A percentile compares a stretch with the other conserved stretches of the same genome.
Conservation (phyloP, 768 basidiomycete species). For the Mycena vulgaris region DNA sequence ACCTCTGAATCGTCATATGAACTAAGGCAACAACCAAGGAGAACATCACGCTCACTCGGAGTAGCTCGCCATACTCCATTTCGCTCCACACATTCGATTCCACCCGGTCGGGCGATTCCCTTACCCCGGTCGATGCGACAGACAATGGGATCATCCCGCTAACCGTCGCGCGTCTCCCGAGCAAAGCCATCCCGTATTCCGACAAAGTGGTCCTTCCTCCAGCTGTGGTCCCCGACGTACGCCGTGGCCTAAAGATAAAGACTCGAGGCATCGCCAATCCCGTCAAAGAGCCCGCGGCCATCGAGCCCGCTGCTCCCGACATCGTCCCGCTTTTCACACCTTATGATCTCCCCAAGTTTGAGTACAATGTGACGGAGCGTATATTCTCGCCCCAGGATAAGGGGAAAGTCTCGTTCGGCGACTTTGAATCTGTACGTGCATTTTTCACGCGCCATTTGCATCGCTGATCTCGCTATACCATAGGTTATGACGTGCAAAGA, state of each 20-base stretch:
- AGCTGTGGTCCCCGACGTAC: not conserved
- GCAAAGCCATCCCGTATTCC: not conserved
- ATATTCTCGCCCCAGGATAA: not conserved
- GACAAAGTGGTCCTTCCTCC: not conserved
- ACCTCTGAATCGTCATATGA: not conserved
- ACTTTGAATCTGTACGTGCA: not conserved
- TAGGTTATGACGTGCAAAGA: slow-evolving; percentile 5
- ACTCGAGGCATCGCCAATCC: not conserved
- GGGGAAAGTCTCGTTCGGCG: not conserved
- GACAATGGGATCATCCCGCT: not conserved
- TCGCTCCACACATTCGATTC: not conserved
- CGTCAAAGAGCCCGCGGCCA: too few species aligned
- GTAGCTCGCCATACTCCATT: too few species aligned
- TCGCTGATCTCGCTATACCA: not conserved
- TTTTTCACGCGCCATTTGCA: not conserved
- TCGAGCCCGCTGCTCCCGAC: not conserved
- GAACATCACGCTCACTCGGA: too few species aligned
- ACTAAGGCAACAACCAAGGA: not conserved
- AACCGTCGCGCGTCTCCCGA: not conserved
- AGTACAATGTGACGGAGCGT: not conserved
- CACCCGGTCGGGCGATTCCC: not conserved
- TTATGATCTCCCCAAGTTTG: not conserved
- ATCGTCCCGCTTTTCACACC: not conserved
- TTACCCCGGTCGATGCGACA: not conserved
- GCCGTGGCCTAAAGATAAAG: not conserved